These are phyloP conservation scores for Penicillium chermesinum DNA, from an alignment of 495 filamentous ascomycete species.

Conservation along the genomic window DNA sequence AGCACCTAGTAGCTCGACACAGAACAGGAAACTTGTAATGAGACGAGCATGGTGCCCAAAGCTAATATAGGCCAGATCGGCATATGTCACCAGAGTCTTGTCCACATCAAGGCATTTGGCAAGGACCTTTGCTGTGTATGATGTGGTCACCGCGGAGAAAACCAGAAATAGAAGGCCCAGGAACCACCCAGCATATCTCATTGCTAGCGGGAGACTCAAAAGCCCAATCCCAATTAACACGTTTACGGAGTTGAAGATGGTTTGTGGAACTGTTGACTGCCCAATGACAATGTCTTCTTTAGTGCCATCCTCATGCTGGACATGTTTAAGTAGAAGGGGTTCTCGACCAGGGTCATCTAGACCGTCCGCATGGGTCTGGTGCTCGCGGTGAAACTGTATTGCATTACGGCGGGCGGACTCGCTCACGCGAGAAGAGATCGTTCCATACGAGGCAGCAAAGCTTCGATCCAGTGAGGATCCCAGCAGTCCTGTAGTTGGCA, in stretches of 20 bases:
- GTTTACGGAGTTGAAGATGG: conserved; percentile 94
- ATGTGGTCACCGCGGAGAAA: conserved; percentile 67
- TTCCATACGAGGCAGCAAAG: conserved; percentile 74
- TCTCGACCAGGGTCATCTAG: conserved; percentile 61
- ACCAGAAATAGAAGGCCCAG: conserved; percentile 72
- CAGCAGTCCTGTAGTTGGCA: conserved; percentile 21
- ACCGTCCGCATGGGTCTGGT: conserved; percentile 49
- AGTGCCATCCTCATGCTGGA: conserved; percentile 81
- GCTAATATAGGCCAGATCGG: conserved; percentile 86
- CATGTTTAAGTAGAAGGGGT: conserved; percentile 77
- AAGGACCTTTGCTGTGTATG: conserved; percentile 81
- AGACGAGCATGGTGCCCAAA: conserved; percentile 82
- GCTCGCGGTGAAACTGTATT: conserved; percentile 64
- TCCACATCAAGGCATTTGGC: conserved; percentile 88
- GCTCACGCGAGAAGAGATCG: conserved; percentile 61
- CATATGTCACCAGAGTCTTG: conserved; percentile 76
- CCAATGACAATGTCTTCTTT: conserved; percentile 77
- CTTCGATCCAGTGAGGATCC: conserved; percentile 61
- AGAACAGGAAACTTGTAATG: conserved; percentile 78
- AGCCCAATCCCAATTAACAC: conserved; percentile 90
- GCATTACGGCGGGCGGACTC: conserved; percentile 67
- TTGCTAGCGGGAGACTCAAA: conserved; percentile 79
- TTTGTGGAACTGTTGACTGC: conserved; percentile 91
- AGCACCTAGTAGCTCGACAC: conserved; percentile 78
- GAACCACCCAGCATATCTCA: conserved; percentile 90